These are phyloP conservation scores for Colletotrichum australisinense DNA, from an alignment of 2,329 filamentous ascomycete genomes.

Conservation along the genomic window DNA sequence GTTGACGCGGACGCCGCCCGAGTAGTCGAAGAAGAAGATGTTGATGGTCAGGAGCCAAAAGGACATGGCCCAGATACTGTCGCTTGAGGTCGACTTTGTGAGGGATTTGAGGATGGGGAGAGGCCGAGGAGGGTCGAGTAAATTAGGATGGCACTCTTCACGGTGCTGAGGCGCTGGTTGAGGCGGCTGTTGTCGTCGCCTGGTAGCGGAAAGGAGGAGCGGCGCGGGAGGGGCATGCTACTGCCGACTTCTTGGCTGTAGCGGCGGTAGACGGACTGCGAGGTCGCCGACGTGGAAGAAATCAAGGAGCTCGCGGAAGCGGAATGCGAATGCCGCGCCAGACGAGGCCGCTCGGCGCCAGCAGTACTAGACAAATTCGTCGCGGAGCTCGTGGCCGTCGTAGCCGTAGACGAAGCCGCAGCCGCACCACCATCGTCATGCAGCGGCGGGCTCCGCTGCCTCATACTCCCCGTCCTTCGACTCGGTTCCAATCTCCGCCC, in stretches of 20 bases:
- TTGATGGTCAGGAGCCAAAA: constrained; percentile 95
- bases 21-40: constrained; percentile 97
- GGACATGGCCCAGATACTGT: constrained; percentile 98
- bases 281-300: constrained; percentile 51
- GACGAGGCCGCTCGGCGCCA: constrained; percentile 36
- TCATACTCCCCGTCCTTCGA: constrained; percentile 49
- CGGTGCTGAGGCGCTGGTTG: constrained; percentile 75
- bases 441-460: constrained; percentile 42
- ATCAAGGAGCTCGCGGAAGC: constrained; percentile 67
- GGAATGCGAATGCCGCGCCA: constrained; percentile 59
- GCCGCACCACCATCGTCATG: constrained; percentile 11
- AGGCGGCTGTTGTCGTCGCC: constrained; percentile 52
- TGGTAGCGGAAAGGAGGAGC: constrained; percentile 26
- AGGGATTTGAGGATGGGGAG: constrained; percentile 94
- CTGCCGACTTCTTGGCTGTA: constrained; percentile 31
- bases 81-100: constrained; percentile 90
- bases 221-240: constrained; percentile 6
- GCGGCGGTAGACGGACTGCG: constrained; percentile 35
- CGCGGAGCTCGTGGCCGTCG: constrained; percentile 19
- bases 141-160: constrained; percentile 93
- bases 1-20: constrained; percentile 58
- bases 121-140: constrained; percentile 92
- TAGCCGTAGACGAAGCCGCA: background rate
- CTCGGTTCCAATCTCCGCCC: constrained; percentile 47
- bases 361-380: constrained; percentile 20